A percentile compares a stretch with the other conserved stretches of the same genome.
These are phyloP conservation scores for Quillaja saponaria DNA, from an alignment of 306 rosid species.

Conservation along the genomic window DNA sequence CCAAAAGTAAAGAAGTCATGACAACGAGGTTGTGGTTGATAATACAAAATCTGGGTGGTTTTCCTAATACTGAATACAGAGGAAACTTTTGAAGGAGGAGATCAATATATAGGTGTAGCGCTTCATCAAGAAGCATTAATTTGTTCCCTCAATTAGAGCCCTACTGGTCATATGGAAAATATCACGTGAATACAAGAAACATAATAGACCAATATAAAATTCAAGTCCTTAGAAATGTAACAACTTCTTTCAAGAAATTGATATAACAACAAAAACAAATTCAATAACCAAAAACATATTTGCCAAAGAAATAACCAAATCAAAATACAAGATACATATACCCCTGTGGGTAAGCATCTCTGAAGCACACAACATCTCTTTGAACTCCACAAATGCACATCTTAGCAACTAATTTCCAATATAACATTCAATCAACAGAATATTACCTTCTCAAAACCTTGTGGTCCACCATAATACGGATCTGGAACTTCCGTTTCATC, in stretches of 20 bases:
- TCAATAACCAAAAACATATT: no score
- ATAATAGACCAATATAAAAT: slow-evolving; percentile 1
- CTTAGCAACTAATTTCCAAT: slow-evolving; percentile 8
- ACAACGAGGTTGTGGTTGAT: neutral
- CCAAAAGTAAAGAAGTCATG: neutral
- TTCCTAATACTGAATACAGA: neutral
- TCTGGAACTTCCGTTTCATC: slow-evolving; percentile 88
- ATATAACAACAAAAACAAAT: slow-evolving; percentile 1
- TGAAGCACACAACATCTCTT: neutral
- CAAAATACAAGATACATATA: no score
- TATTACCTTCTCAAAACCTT: slow-evolving; percentile 91
- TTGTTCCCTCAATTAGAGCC: neutral
- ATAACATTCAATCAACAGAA: slow-evolving; percentile 16
- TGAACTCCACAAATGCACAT: slow-evolving; percentile 2
- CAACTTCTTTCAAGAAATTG: slow-evolving; percentile 3
- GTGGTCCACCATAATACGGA: slow-evolving; percentile 87
- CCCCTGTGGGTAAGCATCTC: no score
- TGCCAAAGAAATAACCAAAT: no score
- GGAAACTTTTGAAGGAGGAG: no score
- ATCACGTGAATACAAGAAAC: slow-evolving; percentile 22
- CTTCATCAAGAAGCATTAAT: neutral
- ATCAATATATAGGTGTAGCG: neutral
- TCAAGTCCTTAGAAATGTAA: neutral
- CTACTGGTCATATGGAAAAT: slow-evolving; percentile 3
- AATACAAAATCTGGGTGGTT: slow-evolving; percentile 1